Conservation (phyloP, 768 basidiomycete genomes). For the Mycena galopus region DNA sequence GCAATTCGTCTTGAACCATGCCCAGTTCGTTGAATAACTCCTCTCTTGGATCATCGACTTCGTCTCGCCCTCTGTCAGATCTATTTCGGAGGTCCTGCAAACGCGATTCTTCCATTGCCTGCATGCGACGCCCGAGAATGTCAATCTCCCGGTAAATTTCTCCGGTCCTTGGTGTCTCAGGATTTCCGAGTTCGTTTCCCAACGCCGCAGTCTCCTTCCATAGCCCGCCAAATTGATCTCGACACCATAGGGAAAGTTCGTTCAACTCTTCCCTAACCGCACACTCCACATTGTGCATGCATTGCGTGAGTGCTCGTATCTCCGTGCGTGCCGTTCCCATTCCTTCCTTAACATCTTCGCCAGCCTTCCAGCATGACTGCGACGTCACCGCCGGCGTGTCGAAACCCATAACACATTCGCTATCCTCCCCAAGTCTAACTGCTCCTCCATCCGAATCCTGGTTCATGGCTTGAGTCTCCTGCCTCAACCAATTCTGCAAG, state of each 20-base stretch:
- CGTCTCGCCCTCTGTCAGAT: not conserved
- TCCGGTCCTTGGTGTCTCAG: not conserved
- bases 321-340: not conserved
- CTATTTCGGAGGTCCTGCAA: not conserved
- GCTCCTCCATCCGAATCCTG: not conserved
- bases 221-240: not conserved
- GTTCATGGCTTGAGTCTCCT: not conserved
- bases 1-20: no score
- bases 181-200: not conserved
- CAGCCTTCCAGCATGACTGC: no score
- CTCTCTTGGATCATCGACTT: no score
- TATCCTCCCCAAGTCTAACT: no score
- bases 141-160: not conserved
- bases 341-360: no score
- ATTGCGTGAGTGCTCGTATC: not conserved
- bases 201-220: not conserved
- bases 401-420: no score
- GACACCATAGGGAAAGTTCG: not conserved
- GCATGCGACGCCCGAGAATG: not conserved
- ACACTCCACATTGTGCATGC: not conserved
- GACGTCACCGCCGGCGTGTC: no score
- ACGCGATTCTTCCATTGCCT: not conserved
- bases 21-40: no score
- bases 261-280: not conserved
- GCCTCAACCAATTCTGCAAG: slow-evolving; percentile 4